Evolutionary conservation across 2,329 filamentous ascomycete species (phyloP).

Genomic region (Trichoderma gracile): DNA sequence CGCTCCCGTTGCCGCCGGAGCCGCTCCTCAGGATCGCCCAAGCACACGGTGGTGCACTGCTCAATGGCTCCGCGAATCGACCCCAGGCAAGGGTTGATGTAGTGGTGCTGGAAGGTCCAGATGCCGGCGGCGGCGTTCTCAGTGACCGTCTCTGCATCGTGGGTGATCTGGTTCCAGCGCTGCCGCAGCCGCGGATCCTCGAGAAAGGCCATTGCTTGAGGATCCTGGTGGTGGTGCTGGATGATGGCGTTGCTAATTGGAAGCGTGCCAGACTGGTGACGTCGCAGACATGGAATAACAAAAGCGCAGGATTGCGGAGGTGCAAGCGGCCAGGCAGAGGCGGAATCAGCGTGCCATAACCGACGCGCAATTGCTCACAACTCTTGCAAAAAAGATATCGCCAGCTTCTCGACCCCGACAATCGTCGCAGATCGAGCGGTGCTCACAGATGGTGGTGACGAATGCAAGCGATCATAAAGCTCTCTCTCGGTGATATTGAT

Average conservation of each 20-base stretch:
- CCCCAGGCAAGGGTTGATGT: slow-evolving; percentile 77
- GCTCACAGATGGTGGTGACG: not conserved
- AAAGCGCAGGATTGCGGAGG: not conserved
- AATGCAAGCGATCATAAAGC: not conserved
- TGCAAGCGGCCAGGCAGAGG: not conserved
- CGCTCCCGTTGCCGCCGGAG: slow-evolving; percentile 67
- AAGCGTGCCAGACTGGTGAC: slow-evolving; percentile 13
- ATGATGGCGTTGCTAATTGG: not conserved
- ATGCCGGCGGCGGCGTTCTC: slow-evolving; percentile 89
- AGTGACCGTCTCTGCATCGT: slow-evolving; percentile 87
- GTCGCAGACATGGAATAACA: slow-evolving; percentile 22
- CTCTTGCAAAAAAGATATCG: not conserved
- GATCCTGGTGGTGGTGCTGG: slow-evolving; percentile 22
- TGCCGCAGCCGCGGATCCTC: slow-evolving; percentile 88
- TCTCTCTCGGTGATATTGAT: slow-evolving; percentile 1
- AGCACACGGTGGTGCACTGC: slow-evolving; percentile 70
- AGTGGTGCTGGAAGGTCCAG: slow-evolving; percentile 84
- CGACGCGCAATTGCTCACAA: slow-evolving; percentile 1
- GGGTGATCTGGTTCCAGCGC: slow-evolving; percentile 88
- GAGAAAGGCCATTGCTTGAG: slow-evolving; percentile 57
- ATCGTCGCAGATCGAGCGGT: not conserved
- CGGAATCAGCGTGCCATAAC: slow-evolving; percentile 9
- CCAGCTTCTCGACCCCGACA: not conserved
- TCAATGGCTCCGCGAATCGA: slow-evolving; percentile 67
- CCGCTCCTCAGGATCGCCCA: slow-evolving; percentile 73